Evolutionary conservation across 305 asterid species (phyloP), one percentile per base, ranked within the genome.

Genomic region (Solanum aculeatissimum): DNA sequence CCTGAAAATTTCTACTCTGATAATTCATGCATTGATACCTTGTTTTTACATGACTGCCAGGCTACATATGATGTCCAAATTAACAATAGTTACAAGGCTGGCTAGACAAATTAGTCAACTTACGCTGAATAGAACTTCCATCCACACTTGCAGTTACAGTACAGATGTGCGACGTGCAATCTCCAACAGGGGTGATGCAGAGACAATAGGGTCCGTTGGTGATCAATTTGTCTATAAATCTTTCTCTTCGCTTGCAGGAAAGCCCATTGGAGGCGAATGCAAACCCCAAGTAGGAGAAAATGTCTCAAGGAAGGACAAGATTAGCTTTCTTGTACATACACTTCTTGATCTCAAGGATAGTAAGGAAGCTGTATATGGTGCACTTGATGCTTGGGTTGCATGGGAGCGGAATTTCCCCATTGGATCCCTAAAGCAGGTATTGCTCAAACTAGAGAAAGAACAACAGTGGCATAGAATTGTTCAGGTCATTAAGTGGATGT

Each of bases 311-410:
- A 94, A 85, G 88, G 96, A 94, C 25, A 96, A 95, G 87, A 89
- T 90, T 85, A 85, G 86, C 49, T 85, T 93, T 85, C 96, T 97
- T 0, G 87, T 94, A 53, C 86, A 38, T 77, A 89, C 94, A 25
- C 97, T 97, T 23, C 83, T 69, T 80, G 97, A 91, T 60, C 91
- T 93, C 55, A 65, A 88, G 11, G 92, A 97, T 60, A 90, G 91
- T 79, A 95, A 92, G 88, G 94, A 92, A 68, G 91, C 89, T 2
- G 86, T 97, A 27, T 97, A 93, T 89, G 88, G 91, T 29, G 90
- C 97, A 78, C 98, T 97, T 7, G 98, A 97, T 82, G 96, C 97
- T 25, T 97, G 98, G 98, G 96, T 92, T 85, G 98, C 98, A 1
- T 94, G 97, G 98, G 99, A 97, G 54, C 88, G 63, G 32, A 88